Base-by-base conservation (phyloP, 768 basidiomycete species). In the Clitopilus passeckerianus region DNA sequence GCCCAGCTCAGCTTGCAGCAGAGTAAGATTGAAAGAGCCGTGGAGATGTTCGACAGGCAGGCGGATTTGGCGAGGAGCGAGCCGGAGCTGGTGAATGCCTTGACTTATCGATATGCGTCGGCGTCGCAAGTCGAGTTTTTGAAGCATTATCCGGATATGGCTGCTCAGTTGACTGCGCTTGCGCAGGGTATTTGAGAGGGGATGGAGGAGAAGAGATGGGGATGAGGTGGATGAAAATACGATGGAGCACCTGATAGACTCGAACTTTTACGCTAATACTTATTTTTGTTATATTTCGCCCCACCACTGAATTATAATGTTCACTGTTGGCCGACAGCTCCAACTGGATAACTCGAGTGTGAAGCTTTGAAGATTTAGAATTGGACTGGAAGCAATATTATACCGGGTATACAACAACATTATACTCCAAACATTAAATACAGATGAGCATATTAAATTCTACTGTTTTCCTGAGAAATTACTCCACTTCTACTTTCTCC, bases 1-100 rank as follows among this genome's bases (percentile, higher is more conserved):
- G 96, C 96, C 3, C 97, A 99, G 72, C 80, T 99, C 20, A 86
- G 84, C 60, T 72, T 98, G 62, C 96, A 98, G 73, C 93, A 95
- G 74, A 86, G 88, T 68, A 90, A 91, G 75, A 86, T 97, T 60
- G 85, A 90, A 41, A 81, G 86, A 60, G 97, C 96, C 1, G 84
- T 94, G 60, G 81, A 86, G 67, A 86, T 93, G 85, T 97, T 99
- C 66, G 82, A 86, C 70, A 82, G 84, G 69, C 91, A 93, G 70
- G 85, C 86, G 0, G 85, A 92, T 69, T 80, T 98, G 61, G 93
- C 95, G 22, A 80, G 96, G 75, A 95, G 89, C 27, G 95, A 97
- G 73, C 86, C 85, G 0, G 96, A 99, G 80, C 77, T 99, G 61
- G 77, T 86, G 10, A 85, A 84, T 65, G 86, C 87, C 41, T 71